Base-by-base conservation (phyloP, 2,329 filamentous ascomycete species). In the Cordyceps tenuipes region DNA sequence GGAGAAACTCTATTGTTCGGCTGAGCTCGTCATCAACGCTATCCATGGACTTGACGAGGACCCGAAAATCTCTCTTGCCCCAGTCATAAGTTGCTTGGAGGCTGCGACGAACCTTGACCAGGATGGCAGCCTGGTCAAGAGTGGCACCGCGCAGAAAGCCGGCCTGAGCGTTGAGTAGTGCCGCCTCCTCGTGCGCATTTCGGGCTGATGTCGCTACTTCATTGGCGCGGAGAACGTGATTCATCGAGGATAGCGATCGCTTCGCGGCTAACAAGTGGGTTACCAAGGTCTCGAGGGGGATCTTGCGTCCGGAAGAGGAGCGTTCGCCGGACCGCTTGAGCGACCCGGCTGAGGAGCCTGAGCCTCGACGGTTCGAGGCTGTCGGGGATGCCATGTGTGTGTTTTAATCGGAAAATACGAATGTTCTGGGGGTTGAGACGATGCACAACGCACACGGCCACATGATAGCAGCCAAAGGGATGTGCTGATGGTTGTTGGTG, bases 191-290 rank as follows among this genome's bases (percentile, higher is more conserved):
- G 64, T 96, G 80, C 39, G 90, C 83, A 36, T 81, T 77, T 39
- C 91, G 87, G 5, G 91, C 90, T 15, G 83, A 79, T 21, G 84
- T 90, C 49, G 94, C 88, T 60, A 97, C 86, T 68, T 95, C 89
- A 69, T 94, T 92, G 64, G 91, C 92, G 62, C 90, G 89, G 70
- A 90, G 87, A 56, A 97, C 90, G 62, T 89, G 86, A 47, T 81
- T 84, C 71, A 95, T 91, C 12, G 91, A 91, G 17, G 89, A 89
- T 5, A 97, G 82, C 1, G 92, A 92, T 49, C 90, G 85, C 71
- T 97, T 97, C 9, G 93, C 89, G 34, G 88, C 87, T 46, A 97
- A 84, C 41, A 97, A 87, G 74, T 96, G 86, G 57, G 85, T 83
- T 60, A 97, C 89, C 48, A 97, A 84, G 26, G 84, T 85, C 66